Evolutionary conservation across 495 filamentous ascomycete genomes (phyloP).

Genomic region (Talaromyces ruber): DNA sequence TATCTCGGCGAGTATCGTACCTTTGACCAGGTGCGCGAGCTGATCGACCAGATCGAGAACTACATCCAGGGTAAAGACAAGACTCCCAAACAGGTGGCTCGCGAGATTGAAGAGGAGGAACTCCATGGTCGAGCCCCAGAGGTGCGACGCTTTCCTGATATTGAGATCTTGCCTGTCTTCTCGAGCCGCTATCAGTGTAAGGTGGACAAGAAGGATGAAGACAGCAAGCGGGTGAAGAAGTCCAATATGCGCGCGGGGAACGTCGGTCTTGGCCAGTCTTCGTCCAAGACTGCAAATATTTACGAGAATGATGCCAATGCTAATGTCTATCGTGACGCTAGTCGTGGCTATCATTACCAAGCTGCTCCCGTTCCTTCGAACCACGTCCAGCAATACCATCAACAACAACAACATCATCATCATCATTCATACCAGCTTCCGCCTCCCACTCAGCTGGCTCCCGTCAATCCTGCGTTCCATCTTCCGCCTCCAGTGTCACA

Average conservation of each 20-base stretch:
- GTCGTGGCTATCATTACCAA: neutral
- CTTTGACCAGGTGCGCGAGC: constrained; percentile 21
- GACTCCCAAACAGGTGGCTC: constrained; percentile 5
- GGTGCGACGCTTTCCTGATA: constrained; percentile 46
- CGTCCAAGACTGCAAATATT: neutral
- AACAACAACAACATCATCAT: neutral
- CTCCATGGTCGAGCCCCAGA: neutral
- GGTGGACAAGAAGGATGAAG: constrained; percentile 9
- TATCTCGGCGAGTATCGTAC: constrained; percentile 19
- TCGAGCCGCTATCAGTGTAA: neutral
- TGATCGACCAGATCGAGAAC: constrained; percentile 14
- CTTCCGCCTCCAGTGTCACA: neutral
- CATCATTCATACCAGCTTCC: neutral
- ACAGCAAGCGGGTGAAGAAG: neutral
- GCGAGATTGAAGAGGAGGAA: neutral
- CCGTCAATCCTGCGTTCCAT: neutral
- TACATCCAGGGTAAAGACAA: constrained; percentile 13
- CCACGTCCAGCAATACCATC: neutral
- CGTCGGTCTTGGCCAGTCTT: neutral
- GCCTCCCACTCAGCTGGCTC: neutral
- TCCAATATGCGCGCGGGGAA: neutral
- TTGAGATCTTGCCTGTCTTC: constrained; percentile 59
- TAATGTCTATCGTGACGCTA: neutral
- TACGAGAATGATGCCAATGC: neutral
- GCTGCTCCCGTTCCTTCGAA: neutral